Percentiles rank a stretch among this genome's conserved stretches.
Conservation (phyloP, 148 eudicot species). For the Hydrangea macrophylla region DNA sequence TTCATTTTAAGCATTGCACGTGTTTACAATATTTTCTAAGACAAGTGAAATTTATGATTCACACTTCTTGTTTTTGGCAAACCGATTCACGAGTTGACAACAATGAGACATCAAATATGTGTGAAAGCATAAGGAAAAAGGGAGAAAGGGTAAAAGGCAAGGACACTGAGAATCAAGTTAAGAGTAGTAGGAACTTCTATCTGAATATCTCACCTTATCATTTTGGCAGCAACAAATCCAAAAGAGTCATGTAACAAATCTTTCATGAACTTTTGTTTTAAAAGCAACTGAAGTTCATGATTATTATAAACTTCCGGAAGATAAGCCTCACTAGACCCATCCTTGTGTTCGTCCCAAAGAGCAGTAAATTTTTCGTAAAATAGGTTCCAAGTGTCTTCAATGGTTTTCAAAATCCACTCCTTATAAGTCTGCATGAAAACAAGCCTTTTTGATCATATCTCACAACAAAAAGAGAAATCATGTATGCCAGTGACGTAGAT, state of each 20-base stretch:
- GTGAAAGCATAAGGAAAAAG: too few relatives aligned
- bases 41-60: too few relatives aligned
- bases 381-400: slow-evolving; percentile 61
- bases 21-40: too few relatives aligned
- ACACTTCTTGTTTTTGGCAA: too few relatives aligned
- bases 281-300: slow-evolving; percentile 41
- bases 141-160: too few relatives aligned
- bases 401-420: slow-evolving; percentile 52
- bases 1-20: too few relatives aligned
- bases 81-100: too few relatives aligned
- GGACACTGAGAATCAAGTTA: background rate
- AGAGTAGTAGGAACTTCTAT: background rate
- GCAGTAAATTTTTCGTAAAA: slow-evolving; percentile 53
- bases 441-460: too few relatives aligned
- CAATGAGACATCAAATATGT: too few relatives aligned
- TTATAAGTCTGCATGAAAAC: slow-evolving; percentile 45
- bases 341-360: slow-evolving; percentile 70
- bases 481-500: too few relatives aligned
- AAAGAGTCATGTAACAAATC: slow-evolving; percentile 64
- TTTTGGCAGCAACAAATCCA: slow-evolving; percentile 79
- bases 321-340: slow-evolving; percentile 73
- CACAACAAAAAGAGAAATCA: too few relatives aligned
- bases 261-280: slow-evolving; percentile 46
- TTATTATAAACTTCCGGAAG: slow-evolving; percentile 59
- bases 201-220: slow-evolving; percentile 52